Evolutionary conservation across 2,329 filamentous ascomycete genomes (phyloP), one percentile per base, ranked within the genome.

Genomic region (Colletotrichum sansevieriae): DNA sequence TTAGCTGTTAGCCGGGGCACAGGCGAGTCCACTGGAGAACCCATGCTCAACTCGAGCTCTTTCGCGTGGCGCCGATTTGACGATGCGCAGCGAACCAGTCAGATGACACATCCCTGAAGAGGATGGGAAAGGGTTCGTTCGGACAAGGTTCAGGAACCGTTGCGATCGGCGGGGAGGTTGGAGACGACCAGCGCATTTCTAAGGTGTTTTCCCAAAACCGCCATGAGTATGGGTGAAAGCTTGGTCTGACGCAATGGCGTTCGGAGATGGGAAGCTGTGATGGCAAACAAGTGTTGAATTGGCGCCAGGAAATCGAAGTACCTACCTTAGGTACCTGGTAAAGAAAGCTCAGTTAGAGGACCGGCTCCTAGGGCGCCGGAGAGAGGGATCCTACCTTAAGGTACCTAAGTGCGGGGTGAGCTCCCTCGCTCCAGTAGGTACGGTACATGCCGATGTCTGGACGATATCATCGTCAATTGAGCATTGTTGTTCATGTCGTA

Each of bases 91-190:
- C 43, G 65, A 44, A 29, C 62, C 62, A 69, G 55, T 60, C 39
- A 43, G 10, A 61, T 29, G 62, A 35, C 22, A 43, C 20, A 20
- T 51, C 15, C 12, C 4, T 44, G 1, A 15, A 7, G 29, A 20
- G 5, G 59, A 52, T 22, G 18, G 62, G 65, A 44, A 65, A 61
- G 63, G 61, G 54, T 65, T 65, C 39, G 54, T 65, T 65, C 46
- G 44, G 65, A 59, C 61, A 60, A 55, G 65, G 57, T 68, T 63
- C 46, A 52, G 56, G 61, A 68, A 57, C 65, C 55, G 62, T 49
- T 69, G 49, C 29, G 56, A 66, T 69, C 55, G 49, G 63, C 66
- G 62, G 65, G 65, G 13, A 18, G 33, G 29, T 44, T 11, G 35
- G 29, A 39, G 29, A 29, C 51, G 56, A 60, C 37, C 8, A 8